Conservation (phyloP, 345 rosid genomes). For the Populus alba region DNA sequence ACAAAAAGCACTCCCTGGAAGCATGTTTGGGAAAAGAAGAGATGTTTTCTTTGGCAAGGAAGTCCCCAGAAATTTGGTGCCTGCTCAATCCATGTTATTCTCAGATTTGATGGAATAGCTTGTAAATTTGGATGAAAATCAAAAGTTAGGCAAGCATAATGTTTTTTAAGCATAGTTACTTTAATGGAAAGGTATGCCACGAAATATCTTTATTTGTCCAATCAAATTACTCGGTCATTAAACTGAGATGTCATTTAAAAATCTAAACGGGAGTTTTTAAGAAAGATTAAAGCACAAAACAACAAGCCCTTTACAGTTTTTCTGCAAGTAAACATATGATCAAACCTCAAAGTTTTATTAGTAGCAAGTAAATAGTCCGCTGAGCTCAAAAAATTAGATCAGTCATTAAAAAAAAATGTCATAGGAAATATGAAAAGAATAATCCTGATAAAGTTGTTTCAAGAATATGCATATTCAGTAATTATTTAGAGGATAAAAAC, state of each 20-base stretch:
- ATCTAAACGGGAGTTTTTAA: background rate
- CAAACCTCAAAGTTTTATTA: background rate
- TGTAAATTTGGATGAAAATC: background rate
- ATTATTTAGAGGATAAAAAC: background rate
- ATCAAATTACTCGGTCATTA: background rate
- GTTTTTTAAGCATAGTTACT: background rate
- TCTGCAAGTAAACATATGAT: background rate
- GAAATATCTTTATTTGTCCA: background rate
- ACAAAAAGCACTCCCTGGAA: constrained; percentile 15
- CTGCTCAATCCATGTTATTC: constrained; percentile 14
- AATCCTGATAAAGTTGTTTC: background rate
- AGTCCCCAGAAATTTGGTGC: constrained; percentile 23
- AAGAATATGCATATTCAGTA: background rate
- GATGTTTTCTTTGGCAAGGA: constrained; percentile 24
- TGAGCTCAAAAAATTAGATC: background rate
- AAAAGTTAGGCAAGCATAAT: background rate
- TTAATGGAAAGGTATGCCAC: background rate
- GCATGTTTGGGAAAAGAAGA: constrained; percentile 18
- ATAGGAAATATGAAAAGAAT: background rate
- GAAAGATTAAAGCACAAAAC: background rate
- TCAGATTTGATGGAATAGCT: constrained; percentile 1
- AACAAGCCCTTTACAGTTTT: background rate
- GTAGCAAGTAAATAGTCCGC: background rate
- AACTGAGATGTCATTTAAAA: background rate
- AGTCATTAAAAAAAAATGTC: background rate